Percentiles rank a stretch among this genome's conserved stretches.
phyloP scores from a whole-genome alignment of 2,329 filamentous ascomycete species.

The Sphaerostilbella broomeana region DNA sequence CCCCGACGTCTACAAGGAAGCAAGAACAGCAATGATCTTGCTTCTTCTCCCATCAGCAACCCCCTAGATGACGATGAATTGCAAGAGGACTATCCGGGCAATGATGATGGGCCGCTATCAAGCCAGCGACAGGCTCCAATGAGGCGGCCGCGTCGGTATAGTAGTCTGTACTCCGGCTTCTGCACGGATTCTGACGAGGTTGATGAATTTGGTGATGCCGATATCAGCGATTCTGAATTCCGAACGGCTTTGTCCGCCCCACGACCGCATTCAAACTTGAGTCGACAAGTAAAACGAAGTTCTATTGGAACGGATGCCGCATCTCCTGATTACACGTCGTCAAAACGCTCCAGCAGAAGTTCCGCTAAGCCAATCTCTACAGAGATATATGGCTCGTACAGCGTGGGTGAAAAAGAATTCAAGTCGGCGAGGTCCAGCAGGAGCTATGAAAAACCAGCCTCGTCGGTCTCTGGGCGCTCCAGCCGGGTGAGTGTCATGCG shows the following conservation, averaged over 20 bases:
- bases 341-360: slow-evolving; percentile 21
- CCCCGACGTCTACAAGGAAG: slow-evolving; percentile 48
- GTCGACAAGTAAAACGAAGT: slow-evolving; percentile 36
- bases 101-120: slow-evolving; percentile 69
- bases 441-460: slow-evolving; percentile 33
- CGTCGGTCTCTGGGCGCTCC: slow-evolving; percentile 24
- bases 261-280: slow-evolving; percentile 39
- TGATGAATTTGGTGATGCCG: slow-evolving; percentile 55
- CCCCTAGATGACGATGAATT: slow-evolving; percentile 33
- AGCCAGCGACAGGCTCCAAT: slow-evolving; percentile 49
- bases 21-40: slow-evolving; percentile 40
- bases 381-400: slow-evolving; percentile 42
- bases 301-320: slow-evolving; percentile 32
- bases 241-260: slow-evolving; percentile 60
- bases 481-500: slow-evolving; percentile 60
- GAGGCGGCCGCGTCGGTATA: slow-evolving; percentile 66
- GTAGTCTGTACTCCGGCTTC: slow-evolving; percentile 82
- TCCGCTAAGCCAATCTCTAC: slow-evolving; percentile 31
- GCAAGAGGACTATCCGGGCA: slow-evolving; percentile 65
- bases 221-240: slow-evolving; percentile 61
- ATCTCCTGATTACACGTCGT: slow-evolving; percentile 38
- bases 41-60: slow-evolving; percentile 40
- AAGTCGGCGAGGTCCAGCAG: slow-evolving; percentile 27
- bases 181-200: slow-evolving; percentile 61
- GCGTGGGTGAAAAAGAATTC: slow-evolving; percentile 28